Evolutionary conservation across 164 flowering plant genomes (phyloP).

Genomic region (Sextonia rubra): DNA sequence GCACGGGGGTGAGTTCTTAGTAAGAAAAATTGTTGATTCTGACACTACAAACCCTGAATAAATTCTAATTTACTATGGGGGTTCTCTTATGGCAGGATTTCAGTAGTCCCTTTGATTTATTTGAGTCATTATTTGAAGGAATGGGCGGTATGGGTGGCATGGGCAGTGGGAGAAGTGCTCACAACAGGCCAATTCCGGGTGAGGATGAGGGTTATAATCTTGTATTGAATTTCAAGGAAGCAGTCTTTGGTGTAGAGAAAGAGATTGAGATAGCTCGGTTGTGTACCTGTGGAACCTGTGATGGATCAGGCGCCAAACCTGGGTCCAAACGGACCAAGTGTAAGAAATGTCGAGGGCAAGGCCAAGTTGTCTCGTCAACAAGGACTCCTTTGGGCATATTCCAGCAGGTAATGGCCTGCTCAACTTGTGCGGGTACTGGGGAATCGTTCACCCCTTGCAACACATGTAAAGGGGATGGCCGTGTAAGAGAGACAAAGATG

Average conservation of each 20-base stretch:
- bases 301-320: conserved; percentile 90
- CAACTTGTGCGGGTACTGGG: conserved; percentile 76
- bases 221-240: conserved; percentile 76
- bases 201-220: conserved; percentile 77
- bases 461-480: conserved; percentile 83
- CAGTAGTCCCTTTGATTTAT: conserved; percentile 84
- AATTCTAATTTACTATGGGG: background rate
- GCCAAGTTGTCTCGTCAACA: conserved; percentile 77
- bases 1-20: conserved; percentile 76
- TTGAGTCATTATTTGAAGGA: conserved; percentile 77
- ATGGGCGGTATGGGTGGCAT: conserved; percentile 61
- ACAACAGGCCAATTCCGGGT: conserved; percentile 70
- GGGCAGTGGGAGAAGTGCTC: conserved; percentile 54
- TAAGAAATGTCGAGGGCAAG: conserved; percentile 87
- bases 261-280: conserved; percentile 82
- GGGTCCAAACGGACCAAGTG: conserved; percentile 71
- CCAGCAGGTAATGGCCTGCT: conserved; percentile 88
- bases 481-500: conserved; percentile 73
- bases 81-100: conserved; percentile 55
- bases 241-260: conserved; percentile 86
- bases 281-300: conserved; percentile 79
- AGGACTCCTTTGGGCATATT: conserved; percentile 85
- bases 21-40: background rate
- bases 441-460: conserved; percentile 74
- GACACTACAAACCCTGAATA: no score